These are phyloP conservation scores for Tetragonia tetragonoides DNA, from an alignment of 148 eudicot species.

Conservation along the genomic window DNA sequence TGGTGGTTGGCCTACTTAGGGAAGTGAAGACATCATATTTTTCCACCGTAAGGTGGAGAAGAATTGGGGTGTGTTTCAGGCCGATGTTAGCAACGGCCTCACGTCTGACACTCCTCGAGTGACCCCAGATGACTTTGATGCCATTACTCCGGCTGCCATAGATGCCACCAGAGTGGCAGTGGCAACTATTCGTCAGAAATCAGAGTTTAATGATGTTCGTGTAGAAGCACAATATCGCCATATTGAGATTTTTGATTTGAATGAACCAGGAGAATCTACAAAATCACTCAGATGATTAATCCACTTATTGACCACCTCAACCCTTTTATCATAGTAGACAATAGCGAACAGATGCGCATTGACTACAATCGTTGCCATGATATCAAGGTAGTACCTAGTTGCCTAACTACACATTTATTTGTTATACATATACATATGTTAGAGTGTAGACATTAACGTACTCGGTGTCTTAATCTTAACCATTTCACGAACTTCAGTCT, in stretches of 20 bases:
- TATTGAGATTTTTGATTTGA: slow-evolving; percentile 11
- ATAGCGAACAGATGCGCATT: neutral
- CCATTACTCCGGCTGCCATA: slow-evolving; percentile 20
- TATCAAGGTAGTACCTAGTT: neutral
- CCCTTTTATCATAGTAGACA: slow-evolving; percentile 7
- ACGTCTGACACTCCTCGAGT: neutral
- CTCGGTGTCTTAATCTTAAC: neutral
- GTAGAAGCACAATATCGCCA: slow-evolving; percentile 7
- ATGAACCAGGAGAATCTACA: neutral
- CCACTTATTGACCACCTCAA: slow-evolving; percentile 18
- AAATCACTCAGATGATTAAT: neutral
- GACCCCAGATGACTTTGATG: slow-evolving; percentile 14
- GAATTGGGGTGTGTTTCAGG: slow-evolving; percentile 9
- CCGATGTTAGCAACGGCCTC: neutral
- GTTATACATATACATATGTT: no score
- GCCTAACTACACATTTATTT: neutral
- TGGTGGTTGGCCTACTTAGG: slow-evolving; percentile 32
- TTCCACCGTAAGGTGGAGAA: neutral
- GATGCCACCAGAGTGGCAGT: neutral
- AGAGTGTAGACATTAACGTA: no score
- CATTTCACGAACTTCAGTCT: neutral
- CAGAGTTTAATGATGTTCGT: neutral
- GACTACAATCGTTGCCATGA: slow-evolving; percentile 10
- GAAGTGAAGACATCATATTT: slow-evolving; percentile 12
- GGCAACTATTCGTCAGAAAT: slow-evolving; percentile 5